These are phyloP conservation scores for Pseudogymnoascus destructans DNA, from an alignment of 2,329 filamentous ascomycete genomes.

Conservation along the genomic window DNA sequence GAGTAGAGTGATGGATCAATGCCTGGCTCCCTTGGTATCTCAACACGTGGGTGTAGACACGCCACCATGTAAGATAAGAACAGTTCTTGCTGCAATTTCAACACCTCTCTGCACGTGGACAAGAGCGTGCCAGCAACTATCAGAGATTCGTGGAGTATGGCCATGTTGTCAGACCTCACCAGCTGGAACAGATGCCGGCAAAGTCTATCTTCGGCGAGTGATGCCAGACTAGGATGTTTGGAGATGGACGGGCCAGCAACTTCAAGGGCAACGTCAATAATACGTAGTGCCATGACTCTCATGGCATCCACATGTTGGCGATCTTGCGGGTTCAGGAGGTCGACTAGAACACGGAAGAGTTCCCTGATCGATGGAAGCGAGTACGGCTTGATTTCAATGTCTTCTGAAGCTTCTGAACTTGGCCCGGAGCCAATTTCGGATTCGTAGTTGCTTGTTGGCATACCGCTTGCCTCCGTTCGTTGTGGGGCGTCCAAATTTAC, in stretches of 20 bases:
- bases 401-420: constrained; percentile 25
- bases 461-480: background rate
- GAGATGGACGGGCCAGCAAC: constrained; percentile 92
- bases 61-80: constrained; percentile 90
- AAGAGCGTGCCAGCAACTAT: constrained; percentile 84
- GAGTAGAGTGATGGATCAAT: constrained; percentile 89
- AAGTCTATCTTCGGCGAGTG: constrained; percentile 79
- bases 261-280: constrained; percentile 93
- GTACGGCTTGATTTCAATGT: constrained; percentile 64
- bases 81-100: constrained; percentile 93
- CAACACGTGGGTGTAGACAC: constrained; percentile 84
- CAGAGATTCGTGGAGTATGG: constrained; percentile 82
- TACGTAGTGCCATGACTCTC: constrained; percentile 92
- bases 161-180: constrained; percentile 90
- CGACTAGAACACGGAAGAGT: constrained; percentile 84
- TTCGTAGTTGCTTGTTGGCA: constrained; percentile 13
- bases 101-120: constrained; percentile 75
- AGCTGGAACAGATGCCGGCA: constrained; percentile 94
- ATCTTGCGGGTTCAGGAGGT: constrained; percentile 86
- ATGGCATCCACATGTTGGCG: constrained; percentile 86
- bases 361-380: constrained; percentile 89
- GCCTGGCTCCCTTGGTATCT: constrained; percentile 78
- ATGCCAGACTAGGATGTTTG: constrained; percentile 75
- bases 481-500: background rate
- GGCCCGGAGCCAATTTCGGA: constrained; percentile 21